Conservation (phyloP, 768 basidiomycete species). For the Cystofilobasidium macerans region DNA sequence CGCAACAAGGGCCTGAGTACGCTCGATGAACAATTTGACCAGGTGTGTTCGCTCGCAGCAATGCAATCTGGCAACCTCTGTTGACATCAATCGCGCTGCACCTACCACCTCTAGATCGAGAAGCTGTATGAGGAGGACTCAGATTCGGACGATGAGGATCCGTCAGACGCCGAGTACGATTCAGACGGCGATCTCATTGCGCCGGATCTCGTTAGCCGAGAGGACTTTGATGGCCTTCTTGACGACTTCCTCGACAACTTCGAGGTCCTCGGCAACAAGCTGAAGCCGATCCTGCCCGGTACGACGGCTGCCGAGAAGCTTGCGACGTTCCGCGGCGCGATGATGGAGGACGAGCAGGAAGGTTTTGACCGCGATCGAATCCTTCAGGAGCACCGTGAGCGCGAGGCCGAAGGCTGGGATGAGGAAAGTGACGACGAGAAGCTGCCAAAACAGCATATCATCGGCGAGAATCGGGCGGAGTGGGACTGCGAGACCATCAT, state of each 20-base stretch:
- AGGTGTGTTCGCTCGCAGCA: slow-evolving; percentile 45
- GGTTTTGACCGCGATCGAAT: slow-evolving; percentile 30
- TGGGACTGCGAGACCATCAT: slow-evolving; percentile 98
- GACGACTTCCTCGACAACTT: slow-evolving; percentile 87
- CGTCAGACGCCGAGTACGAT: slow-evolving; percentile 33
- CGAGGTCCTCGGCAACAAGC: slow-evolving; percentile 69
- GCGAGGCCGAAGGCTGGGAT: slow-evolving; percentile 42
- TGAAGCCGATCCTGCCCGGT: slow-evolving; percentile 64
- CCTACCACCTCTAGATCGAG: slow-evolving; percentile 48
- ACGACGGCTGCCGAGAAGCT: slow-evolving; percentile 67
- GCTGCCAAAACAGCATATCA: slow-evolving; percentile 44
- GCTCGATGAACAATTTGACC: slow-evolving; percentile 86
- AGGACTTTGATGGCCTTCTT: slow-evolving; percentile 82
- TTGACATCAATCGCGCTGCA: neutral
- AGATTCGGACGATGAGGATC: slow-evolving; percentile 43
- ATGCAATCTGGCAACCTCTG: neutral
- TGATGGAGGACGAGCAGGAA: slow-evolving; percentile 48
- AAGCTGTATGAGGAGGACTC: slow-evolving; percentile 56
- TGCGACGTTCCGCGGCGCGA: slow-evolving; percentile 60
- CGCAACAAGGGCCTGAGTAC: slow-evolving; percentile 78
- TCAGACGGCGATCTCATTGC: slow-evolving; percentile 40
- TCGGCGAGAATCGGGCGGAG: slow-evolving; percentile 50
- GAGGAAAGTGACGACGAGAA: slow-evolving; percentile 38
- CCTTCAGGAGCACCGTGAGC: slow-evolving; percentile 35
- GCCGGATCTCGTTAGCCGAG: slow-evolving; percentile 66